Evolutionary conservation across 2,329 filamentous ascomycete genomes (phyloP), one percentile per base, ranked within the genome.

Genomic region (Lasiodiplodia theobromae): DNA sequence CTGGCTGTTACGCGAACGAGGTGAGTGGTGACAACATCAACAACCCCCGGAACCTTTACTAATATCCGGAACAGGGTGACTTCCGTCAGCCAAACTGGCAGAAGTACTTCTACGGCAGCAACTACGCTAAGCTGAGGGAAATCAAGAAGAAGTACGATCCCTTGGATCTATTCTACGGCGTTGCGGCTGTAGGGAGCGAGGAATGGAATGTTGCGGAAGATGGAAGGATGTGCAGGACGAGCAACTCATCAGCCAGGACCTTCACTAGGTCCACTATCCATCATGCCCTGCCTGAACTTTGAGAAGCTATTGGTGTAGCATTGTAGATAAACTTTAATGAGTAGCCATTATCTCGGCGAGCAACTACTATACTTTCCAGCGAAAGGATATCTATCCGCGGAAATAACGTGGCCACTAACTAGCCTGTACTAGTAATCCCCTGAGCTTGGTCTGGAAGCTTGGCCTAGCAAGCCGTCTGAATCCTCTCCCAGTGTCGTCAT

Each of bases 41-140:
- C 2, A 16, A 49, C 16, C 5, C n/a, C 2, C 16, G 4, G n/a
- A 37, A 1, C 5, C 6, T 12, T 44, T 21, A 18, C 18, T 23
- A 2, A 25, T 34, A 34, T 16, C 16, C 2, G 16, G 6, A 1
- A 6, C n/a, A 66, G 64, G 75, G 74, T 4, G 73, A 77, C 58
- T 74, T 74, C 67, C 68, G 71, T 16, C 72, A 76, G 66, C 70
- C 69, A 2, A 72, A 75, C 60, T 78, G 73, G 73, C 66, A 76
- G 60, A 49, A 49, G 18, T 69, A 68, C 16, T 77, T 77, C 47
- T 78, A 71, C 67, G 75, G 75, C 1, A 38, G n/a, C 4, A 75
- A 76, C 58, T 77, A 71, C 34, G 66, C 70, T 1, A 69, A 63
- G 65, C 58, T 77, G 23, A 34, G 64, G 21, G 57, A 40, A 5